Evolutionary conservation across 2,329 filamentous ascomycete genomes (phyloP), one percentile per base, ranked within the genome.

Genomic region (Talaromyces marneffei): DNA sequence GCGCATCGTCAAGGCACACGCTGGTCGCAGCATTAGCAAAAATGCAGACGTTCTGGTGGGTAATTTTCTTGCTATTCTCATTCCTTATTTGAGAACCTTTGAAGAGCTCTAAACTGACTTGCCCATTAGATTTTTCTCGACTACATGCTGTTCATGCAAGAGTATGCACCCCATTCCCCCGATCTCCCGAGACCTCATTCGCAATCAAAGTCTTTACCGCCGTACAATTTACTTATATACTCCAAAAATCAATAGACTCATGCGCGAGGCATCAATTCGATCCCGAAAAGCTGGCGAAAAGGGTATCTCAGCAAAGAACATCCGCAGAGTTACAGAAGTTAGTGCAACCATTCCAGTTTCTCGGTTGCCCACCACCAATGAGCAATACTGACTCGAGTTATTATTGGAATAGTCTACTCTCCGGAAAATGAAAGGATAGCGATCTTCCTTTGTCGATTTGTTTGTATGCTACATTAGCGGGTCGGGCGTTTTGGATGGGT

Each of bases 1-100:
- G 76, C 92, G 92, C 75, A 93, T 95, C 63, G 82, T 95, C 70
- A 96, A 96, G 77, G 91, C 91, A 18, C 91, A 96, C 74, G 89
- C 91, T 8, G 88, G 90, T 65, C 86, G 87, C 71, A 88, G 84
- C 65, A 76, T 96, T 65, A 91, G 87, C 79, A 94, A 91, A 75
- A 92, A 94, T 75, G 89, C 87, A 31, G 92, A 96, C 75, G 86
- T 95, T 62, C 80, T 93, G 77, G 91, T 95, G 77, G 63, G 83
- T 16, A n/a, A n/a, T n/a, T n/a, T n/a, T 12, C 39, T 57, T 31
- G 16, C 9, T 39, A 16, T 46, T 6, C 54, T 20, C 18, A 8
- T 25, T 31, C 7, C 23, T 40, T 3, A 54, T 23, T 8, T 37
- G 12, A 18, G 6, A 25, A 20, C 12, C 10, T 3, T 7, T 23